phyloP scores from a whole-genome alignment of 2,329 filamentous ascomycete genomes.

The Harringtonia aguacate region DNA sequence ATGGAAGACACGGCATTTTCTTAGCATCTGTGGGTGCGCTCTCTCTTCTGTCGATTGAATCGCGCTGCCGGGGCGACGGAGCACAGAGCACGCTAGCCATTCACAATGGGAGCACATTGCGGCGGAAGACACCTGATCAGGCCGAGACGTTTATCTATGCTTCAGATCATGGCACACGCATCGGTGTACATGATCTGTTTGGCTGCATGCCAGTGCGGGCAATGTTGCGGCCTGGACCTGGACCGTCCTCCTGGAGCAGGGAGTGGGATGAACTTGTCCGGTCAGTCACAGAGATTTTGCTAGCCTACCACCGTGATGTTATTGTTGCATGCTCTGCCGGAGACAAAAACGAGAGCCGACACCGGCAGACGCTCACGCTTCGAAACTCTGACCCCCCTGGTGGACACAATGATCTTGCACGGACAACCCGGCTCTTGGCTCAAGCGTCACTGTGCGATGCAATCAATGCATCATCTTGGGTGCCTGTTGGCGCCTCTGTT shows the following conservation, averaged over 20 bases:
- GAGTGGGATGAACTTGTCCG: constrained; percentile 56
- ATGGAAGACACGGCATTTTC: constrained; percentile 66
- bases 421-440: constrained; percentile 42
- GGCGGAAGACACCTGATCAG: constrained; percentile 51
- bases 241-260: constrained; percentile 25
- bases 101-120: constrained; percentile 57
- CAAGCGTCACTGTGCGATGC: constrained; percentile 55
- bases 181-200: constrained; percentile 72
- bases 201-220: constrained; percentile 84
- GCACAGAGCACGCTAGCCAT: constrained; percentile 56
- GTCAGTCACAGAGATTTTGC: constrained; percentile 50
- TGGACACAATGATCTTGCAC: constrained; percentile 13
- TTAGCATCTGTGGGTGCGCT: constrained; percentile 66
- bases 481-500: constrained; percentile 57
- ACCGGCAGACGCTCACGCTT: constrained; percentile 19
- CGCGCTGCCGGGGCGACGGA: constrained; percentile 50
- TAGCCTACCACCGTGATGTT: constrained; percentile 53
- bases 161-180: constrained; percentile 60
- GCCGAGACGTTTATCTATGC: constrained; percentile 44
- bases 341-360: constrained; percentile 21
- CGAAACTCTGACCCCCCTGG: not conserved
- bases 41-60: constrained; percentile 67
- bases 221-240: constrained; percentile 56
- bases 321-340: constrained; percentile 49
- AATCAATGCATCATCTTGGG: constrained; percentile 49